Evolutionary conservation across 192 early-diverging fungal species (phyloP).

Genomic region (Geranomyces variabilis): DNA sequence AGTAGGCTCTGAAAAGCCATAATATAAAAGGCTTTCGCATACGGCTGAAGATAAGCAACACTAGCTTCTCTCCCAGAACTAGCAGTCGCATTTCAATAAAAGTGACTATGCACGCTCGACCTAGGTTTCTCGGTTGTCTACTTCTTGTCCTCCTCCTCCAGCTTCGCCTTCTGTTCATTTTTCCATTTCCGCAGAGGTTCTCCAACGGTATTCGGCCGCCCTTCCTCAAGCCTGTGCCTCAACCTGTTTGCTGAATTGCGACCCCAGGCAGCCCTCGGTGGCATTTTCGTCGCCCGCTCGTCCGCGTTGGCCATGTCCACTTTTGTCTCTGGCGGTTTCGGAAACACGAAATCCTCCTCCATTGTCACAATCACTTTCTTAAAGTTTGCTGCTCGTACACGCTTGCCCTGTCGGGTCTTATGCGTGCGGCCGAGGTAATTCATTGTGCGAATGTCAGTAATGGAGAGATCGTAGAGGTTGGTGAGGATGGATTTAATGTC

Average conservation of each 20-base stretch:
- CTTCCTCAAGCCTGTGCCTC: constrained; percentile 28
- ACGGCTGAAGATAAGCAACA: too few species aligned
- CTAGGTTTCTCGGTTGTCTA: too few species aligned
- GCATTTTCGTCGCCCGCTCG: constrained; percentile 34
- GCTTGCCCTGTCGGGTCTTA: constrained; percentile 42
- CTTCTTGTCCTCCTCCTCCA: neutral
- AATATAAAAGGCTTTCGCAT: too few species aligned
- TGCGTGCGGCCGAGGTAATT: constrained; percentile 72
- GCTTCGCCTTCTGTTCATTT: constrained; percentile 8
- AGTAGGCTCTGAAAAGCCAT: too few species aligned
- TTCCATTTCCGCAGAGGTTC: constrained; percentile 11
- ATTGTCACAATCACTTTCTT: constrained; percentile 76
- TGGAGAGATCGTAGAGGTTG: constrained; percentile 79
- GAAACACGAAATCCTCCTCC: constrained; percentile 69
- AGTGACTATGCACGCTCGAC: too few species aligned
- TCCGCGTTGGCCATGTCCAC: constrained; percentile 1
- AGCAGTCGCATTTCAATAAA: too few species aligned
- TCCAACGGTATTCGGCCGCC: constrained; percentile 19
- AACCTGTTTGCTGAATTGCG: constrained; percentile 21
- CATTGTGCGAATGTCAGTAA: constrained; percentile 87
- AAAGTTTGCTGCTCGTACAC: constrained; percentile 34
- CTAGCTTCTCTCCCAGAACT: too few species aligned
- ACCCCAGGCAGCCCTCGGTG: constrained; percentile 15
- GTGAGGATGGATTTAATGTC: constrained; percentile 86
- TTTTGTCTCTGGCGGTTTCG: constrained; percentile 38